phyloP scores from a whole-genome alignment of 2,329 filamentous ascomycete genomes.

The Penicillium sp. region DNA sequence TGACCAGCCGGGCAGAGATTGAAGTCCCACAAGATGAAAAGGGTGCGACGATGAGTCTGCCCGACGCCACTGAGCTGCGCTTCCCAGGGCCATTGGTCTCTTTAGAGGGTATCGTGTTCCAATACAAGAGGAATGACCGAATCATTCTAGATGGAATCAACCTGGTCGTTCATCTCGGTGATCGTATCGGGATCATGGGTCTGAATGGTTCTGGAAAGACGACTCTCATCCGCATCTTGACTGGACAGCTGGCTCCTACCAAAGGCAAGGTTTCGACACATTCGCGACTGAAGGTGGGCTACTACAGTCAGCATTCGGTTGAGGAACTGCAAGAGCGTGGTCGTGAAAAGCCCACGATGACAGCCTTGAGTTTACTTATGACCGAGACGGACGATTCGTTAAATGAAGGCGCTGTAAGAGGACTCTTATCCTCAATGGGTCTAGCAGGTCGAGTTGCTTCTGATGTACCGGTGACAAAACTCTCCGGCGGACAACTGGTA shows the following conservation, averaged over 20 bases:
- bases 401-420: conserved; percentile 62
- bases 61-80: conserved; percentile 61
- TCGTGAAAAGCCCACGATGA: conserved; percentile 49
- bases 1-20: conserved; percentile 58
- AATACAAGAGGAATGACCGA: conserved; percentile 49
- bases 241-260: conserved; percentile 54
- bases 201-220: conserved; percentile 80
- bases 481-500: conserved; percentile 75
- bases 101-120: conserved; percentile 62
- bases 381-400: conserved; percentile 49
- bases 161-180: conserved; percentile 65
- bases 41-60: conserved; percentile 53
- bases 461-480: conserved; percentile 63
- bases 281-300: conserved; percentile 63
- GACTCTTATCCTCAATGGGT: conserved; percentile 62
- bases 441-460: conserved; percentile 64
- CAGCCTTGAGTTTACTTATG: conserved; percentile 59
- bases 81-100: conserved; percentile 70
- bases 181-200: conserved; percentile 68
- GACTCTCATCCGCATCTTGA: conserved; percentile 66
- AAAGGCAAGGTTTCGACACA: conserved; percentile 60
- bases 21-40: conserved; percentile 61
- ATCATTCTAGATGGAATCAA: conserved; percentile 57
- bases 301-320: conserved; percentile 75
- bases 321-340: conserved; percentile 59